A percentile compares a stretch with the other conserved stretches of the same genome.
phyloP scores from a whole-genome alignment of 768 basidiomycete species.

The Boletus rufocinnamomeus region DNA sequence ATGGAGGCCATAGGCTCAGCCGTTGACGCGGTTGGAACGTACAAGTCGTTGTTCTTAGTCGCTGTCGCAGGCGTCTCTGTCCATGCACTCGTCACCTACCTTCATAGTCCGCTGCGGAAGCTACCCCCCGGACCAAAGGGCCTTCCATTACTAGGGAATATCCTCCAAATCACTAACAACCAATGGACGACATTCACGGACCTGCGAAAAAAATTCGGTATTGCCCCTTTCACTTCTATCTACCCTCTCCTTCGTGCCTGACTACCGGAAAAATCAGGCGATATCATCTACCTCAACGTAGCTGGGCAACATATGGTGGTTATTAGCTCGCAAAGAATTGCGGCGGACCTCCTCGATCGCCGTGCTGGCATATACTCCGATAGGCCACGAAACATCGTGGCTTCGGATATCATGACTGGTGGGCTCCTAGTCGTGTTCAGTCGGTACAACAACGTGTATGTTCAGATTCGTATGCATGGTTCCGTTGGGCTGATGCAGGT shows the following conservation, averaged over 20 bases:
- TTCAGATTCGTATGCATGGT: neutral
- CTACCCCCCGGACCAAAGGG: conserved; percentile 8
- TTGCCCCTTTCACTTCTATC: neutral
- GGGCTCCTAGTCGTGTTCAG: conserved; percentile 31
- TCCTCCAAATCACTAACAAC: neutral
- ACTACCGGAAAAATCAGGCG: neutral
- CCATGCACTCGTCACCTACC: conserved; percentile 3
- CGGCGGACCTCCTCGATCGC: conserved; percentile 41
- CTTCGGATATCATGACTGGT: conserved; percentile 34
- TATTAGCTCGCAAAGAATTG: conserved; percentile 34
- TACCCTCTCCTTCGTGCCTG: neutral
- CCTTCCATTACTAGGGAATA: conserved; percentile 7
- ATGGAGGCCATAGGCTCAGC: neutral
- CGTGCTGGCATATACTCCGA: conserved; percentile 36
- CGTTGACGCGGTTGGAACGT: neutral
- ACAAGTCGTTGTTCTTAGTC: neutral
- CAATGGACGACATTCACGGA: conserved; percentile 5
- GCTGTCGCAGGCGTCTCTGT: neutral
- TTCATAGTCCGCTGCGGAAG: conserved; percentile 7
- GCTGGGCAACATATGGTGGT: conserved; percentile 30
- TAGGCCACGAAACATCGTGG: conserved; percentile 35
- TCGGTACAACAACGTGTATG: conserved; percentile 11
- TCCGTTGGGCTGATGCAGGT: neutral
- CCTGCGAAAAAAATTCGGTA: conserved; percentile 7
- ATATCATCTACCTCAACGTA: conserved; percentile 11